A percentile compares a stretch with the other conserved stretches of the same genome.
Evolutionary conservation across 2,329 filamentous ascomycete genomes (phyloP).

Genomic region (Aspergillus novoparasiticus): DNA sequence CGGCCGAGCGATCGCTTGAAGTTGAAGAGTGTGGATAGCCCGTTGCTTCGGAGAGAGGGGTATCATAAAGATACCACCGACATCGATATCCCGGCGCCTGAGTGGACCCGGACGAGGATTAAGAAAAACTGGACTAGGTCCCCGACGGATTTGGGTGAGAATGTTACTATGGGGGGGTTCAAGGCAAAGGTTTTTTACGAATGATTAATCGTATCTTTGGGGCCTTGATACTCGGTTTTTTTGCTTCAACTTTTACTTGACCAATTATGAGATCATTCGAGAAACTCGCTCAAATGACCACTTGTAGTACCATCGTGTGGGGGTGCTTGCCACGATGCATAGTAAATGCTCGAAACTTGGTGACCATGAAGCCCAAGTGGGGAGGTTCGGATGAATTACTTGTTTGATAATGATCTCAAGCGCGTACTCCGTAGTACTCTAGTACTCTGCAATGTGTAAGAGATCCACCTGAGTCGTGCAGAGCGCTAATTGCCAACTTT

Average conservation of each 20-base stretch:
- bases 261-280: background rate
- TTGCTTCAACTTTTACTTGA: background rate
- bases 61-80: conserved; percentile 17
- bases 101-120: conserved; percentile 33
- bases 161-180: conserved; percentile 11
- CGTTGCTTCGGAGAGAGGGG: conserved; percentile 37
- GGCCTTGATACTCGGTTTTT: background rate
- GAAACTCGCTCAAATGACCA: background rate
- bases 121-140: conserved; percentile 29
- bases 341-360: background rate
- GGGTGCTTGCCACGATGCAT: background rate
- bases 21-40: conserved; percentile 32
- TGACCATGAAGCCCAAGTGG: background rate
- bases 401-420: background rate
- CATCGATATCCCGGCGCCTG: conserved; percentile 18
- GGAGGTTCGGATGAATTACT: background rate
- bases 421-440: too few species aligned
- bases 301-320: too few species aligned
- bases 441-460: background rate
- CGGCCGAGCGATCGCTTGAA: conserved; percentile 40
- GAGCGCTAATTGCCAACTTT: background rate
- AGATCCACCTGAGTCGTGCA: background rate
- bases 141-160: conserved; percentile 13
- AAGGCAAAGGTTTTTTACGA: conserved; percentile 10
- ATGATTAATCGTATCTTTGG: background rate